A percentile compares a stretch with the other conserved stretches of the same genome.
Conservation (phyloP, 495 filamentous ascomycete genomes). For the Xylaria sp. region DNA sequence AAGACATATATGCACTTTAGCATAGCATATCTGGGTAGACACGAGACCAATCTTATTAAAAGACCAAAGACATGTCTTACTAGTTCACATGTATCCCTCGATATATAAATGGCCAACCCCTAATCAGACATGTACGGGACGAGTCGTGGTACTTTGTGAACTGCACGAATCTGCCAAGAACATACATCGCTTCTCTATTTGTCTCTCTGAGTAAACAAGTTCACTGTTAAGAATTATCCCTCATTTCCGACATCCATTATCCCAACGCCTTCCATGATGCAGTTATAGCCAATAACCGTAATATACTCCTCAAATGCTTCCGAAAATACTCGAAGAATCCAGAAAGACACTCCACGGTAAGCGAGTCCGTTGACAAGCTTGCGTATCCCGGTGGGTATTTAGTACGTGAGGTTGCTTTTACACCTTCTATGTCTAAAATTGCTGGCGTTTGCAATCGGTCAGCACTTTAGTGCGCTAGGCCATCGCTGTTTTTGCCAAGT, state of each 20-base stretch:
- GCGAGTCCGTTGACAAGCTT: background rate
- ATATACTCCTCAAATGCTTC: background rate
- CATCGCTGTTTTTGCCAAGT: constrained; percentile 45
- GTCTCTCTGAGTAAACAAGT: background rate
- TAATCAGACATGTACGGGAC: background rate
- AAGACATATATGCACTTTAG: background rate
- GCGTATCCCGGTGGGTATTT: background rate
- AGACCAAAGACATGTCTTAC: background rate
- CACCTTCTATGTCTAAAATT: background rate
- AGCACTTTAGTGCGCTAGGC: constrained; percentile 28
- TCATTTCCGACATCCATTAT: background rate
- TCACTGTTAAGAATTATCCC: background rate
- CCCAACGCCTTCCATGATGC: constrained; percentile 21
- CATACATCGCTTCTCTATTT: background rate
- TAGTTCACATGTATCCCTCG: background rate
- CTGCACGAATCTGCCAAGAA: background rate
- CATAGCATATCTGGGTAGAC: background rate
- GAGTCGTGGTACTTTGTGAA: background rate
- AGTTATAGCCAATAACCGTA: background rate
- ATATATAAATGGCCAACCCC: background rate
- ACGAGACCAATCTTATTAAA: background rate
- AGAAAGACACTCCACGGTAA: background rate
- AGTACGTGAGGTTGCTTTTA: background rate
- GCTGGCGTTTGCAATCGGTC: background rate
- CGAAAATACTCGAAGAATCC: background rate